phyloP scores from a whole-genome alignment of 1,139 yeast species.

The Saccharomyces hybrid region DNA sequence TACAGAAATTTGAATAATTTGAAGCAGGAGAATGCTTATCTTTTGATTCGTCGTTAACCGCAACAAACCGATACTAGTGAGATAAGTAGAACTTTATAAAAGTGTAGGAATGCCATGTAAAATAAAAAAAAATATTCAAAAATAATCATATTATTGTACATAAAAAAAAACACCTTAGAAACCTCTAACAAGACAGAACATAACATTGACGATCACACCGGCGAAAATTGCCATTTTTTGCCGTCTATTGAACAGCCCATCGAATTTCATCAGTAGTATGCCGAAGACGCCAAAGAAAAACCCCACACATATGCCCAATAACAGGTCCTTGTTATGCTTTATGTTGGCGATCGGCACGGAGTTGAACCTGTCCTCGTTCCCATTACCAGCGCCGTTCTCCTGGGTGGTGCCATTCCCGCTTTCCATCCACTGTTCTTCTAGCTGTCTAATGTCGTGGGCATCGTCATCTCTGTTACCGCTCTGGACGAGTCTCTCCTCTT shows the following conservation, averaged over 20 bases:
- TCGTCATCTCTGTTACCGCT: slow-evolving; percentile 6
- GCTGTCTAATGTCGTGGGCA: slow-evolving; percentile 36
- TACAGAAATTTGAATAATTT: slow-evolving; percentile 81
- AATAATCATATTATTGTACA: not conserved
- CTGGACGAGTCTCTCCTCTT: slow-evolving; percentile 30
- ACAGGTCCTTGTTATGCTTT: slow-evolving; percentile 47
- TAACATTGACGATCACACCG: slow-evolving; percentile 52
- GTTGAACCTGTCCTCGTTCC: slow-evolving; percentile 23
- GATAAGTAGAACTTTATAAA: slow-evolving; percentile 4
- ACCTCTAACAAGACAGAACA: slow-evolving; percentile 49
- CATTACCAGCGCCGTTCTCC: slow-evolving; percentile 29
- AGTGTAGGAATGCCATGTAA: slow-evolving; percentile 1
- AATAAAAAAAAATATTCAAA: slow-evolving; percentile 2
- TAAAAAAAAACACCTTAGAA: slow-evolving; percentile 22
- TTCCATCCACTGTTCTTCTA: slow-evolving; percentile 90
- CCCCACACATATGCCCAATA: slow-evolving; percentile 59
- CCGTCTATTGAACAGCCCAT: slow-evolving; percentile 49
- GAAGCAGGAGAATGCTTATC: slow-evolving; percentile 90
- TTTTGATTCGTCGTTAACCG: slow-evolving; percentile 59
- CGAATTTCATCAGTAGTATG: slow-evolving; percentile 46
- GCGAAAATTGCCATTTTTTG: slow-evolving; percentile 57
- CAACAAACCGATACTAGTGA: not conserved
- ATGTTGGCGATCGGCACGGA: slow-evolving; percentile 29
- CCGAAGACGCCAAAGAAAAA: slow-evolving; percentile 58
- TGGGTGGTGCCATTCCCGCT: slow-evolving; percentile 46